Base-by-base conservation (phyloP, 1,284 basidiomycete genomes). In the Cutaneotrichosporon sp. region DNA sequence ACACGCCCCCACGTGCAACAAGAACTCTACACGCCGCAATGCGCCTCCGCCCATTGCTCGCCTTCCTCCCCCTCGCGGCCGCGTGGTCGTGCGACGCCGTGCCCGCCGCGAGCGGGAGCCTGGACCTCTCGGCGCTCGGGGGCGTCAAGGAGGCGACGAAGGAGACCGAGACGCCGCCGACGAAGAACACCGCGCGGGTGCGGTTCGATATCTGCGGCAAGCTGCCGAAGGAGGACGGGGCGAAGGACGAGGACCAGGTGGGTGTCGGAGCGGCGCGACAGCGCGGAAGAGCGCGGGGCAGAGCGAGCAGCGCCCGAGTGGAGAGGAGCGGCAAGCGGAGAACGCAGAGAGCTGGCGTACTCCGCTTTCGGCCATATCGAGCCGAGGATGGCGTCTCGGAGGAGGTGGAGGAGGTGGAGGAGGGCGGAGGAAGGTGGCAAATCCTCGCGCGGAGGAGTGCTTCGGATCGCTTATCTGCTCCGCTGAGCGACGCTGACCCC, bases 231-330 rank as follows among this genome's bases (percentile, higher is more conserved):
- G 74, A 76, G 38, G 72, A 74, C 25, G 68, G 67, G 11, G 46
- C 72, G 9, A 42, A 68, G 13, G 76, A 76, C 42, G 73, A 76
- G 59, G 78, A 79, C 66, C 74, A 80, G 70, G 77, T 76, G 63
- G 49, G 74, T 69, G 54, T 4, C 7, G n/a, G n/a, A n/a, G n/a
- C n/a, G n/a, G n/a, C n/a, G n/a, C n/a, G n/a, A n/a, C n/a, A n/a
- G n/a, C n/a, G n/a, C n/a, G n/a, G 38, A n/a, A n/a, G n/a, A n/a
- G 34, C 34, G 9, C 16, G 7, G 38, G 18, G 7, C 18, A 5
- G 38, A n/a, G n/a, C 29, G 29, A 29, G 29, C 29, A 29, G 9
- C 29, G 29, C 4, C 5, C 29, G n/a, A n/a, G n/a, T n/a, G n/a
- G n/a, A n/a, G n/a, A 29, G 29, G 29, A 29, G 29, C 29, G 29